These are phyloP conservation scores for Astrothelium macrocarpum DNA, from an alignment of 495 filamentous ascomycete genomes.

Conservation along the genomic window DNA sequence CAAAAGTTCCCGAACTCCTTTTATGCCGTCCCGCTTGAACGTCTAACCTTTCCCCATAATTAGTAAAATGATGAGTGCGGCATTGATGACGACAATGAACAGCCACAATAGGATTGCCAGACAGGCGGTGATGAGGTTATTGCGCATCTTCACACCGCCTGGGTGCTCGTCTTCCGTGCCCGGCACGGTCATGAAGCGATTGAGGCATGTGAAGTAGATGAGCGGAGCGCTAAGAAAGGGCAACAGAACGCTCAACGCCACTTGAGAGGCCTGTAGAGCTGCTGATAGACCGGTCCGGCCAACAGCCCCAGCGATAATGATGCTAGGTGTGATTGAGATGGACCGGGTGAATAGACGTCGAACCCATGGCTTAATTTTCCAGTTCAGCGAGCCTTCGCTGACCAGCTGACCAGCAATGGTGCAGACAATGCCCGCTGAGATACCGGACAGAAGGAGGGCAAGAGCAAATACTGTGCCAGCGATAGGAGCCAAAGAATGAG, in stretches of 20 bases:
- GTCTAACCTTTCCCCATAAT: slow-evolving; percentile 1
- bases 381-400: slow-evolving; percentile 65
- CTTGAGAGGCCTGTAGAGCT: slow-evolving; percentile 70
- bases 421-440: slow-evolving; percentile 69
- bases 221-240: slow-evolving; percentile 76
- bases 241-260: slow-evolving; percentile 68
- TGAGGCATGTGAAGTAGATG: slow-evolving; percentile 77
- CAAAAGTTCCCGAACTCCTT: not conserved
- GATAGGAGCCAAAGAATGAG: slow-evolving; percentile 56
- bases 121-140: slow-evolving; percentile 26
- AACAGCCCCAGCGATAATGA: slow-evolving; percentile 71
- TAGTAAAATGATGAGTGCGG: slow-evolving; percentile 28
- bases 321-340: slow-evolving; percentile 70
- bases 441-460: slow-evolving; percentile 66
- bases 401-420: slow-evolving; percentile 82
- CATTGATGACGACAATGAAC: slow-evolving; percentile 35
- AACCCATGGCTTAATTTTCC: slow-evolving; percentile 61
- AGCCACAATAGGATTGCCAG: slow-evolving; percentile 32
- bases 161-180: slow-evolving; percentile 11
- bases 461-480: slow-evolving; percentile 69
- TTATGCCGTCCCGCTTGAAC: not conserved
- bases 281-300: slow-evolving; percentile 59
- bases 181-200: slow-evolving; percentile 68
- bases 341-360: slow-evolving; percentile 59
- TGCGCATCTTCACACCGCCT: slow-evolving; percentile 27